Evolutionary conservation across 352 stramenopile species (phyloP), one percentile per base, ranked within the genome.

Genomic region (Phytopythium chamaehyphon): DNA sequence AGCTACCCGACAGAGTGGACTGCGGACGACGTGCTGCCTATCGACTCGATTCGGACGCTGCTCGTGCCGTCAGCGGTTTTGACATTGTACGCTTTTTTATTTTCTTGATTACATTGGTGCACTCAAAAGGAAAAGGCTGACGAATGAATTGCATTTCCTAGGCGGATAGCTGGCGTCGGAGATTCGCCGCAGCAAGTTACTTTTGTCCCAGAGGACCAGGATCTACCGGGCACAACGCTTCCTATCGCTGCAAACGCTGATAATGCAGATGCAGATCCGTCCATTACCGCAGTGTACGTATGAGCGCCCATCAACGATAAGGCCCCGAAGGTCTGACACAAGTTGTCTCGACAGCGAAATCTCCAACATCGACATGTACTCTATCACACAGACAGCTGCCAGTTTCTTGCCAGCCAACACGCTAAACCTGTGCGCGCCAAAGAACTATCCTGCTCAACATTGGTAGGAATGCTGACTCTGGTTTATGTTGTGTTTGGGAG

Each of bases 291-390:
- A 14, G 46, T 71, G 62, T 71, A 47, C 36, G 62, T 46, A 9
- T 10, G 28, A 33, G 28, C 28, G 9, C 28, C n/a, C 28, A 33
- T 33, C 9, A 33, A 5, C 5, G 28, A 10, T 5, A 9, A 33
- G 9, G 5, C 5, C 28, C 9, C 9, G 28, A 5, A 33, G 28
- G 5, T 33, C 28, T 33, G 9, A 33, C 28, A 10, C 12, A 1
- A 14, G 16, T 44, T 3, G 19, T 19, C 11, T 23, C 38, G 11
- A 40, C 44, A 71, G 62, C 7, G 56, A 54, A 7, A 40, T 71
- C 35, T 50, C 61, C 21, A 71, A 71, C 33, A 67, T 71, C 40
- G 62, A 71, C 40, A 49, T 71, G 51, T 62, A 61, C 18, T 55
- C 51, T 4, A 55, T 71, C 19, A 62, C 62, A 6, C 62, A 71